Evolutionary conservation across 108 stramenopile species (phyloP), one percentile per base, ranked within the genome.

Genomic region (Nitzschia palea): DNA sequence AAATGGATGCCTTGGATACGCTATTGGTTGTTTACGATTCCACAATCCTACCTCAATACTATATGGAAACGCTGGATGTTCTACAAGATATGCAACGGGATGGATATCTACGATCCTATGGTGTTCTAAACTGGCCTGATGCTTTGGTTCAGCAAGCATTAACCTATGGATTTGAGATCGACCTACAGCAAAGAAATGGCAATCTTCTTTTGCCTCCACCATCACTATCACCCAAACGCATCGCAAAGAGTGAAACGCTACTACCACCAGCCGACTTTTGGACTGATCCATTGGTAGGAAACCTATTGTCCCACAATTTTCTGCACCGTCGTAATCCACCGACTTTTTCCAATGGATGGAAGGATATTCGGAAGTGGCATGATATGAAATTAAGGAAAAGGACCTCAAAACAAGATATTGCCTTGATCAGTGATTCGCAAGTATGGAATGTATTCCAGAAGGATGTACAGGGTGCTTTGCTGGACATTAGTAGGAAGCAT

Each of bases 1-100:
- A 56, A 26, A 18, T 44, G 3, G 74, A 75, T 36, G 69, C 42
- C 1, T 53, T 79, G 17, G 74, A 78, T 59, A 71, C 66, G 9
- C 26, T 74, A 44, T 26, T 48, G 31, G 34, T 48, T 26, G 23
- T 55, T 36, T 12, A 10, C 55, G 47, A 57, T 55, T 15, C 51
- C 53, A 30, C 29, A 8, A 55, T 35, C 61, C 42, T 44, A 31
- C 56, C 29, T 12, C 35, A 44, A 40, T 86, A 83, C 61, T 65
- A 77, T 74, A 35, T 88, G 63, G 90, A 91, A 65, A 69, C 77
- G 2, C 69, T 91, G 32, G 80, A 88, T 59, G 50, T 47, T 44
- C 62, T 86, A 2, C 54, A 55, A 32, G 87, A 91, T 26, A 67
- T 88, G 80, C 81, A 87, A 67, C 73, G 78, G 1, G 87, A 91